Evolutionary conservation across 371 early-diverging fungal species (phyloP), one percentile per base, ranked within the genome.

Genomic region (Rhizomucor pusillus): DNA sequence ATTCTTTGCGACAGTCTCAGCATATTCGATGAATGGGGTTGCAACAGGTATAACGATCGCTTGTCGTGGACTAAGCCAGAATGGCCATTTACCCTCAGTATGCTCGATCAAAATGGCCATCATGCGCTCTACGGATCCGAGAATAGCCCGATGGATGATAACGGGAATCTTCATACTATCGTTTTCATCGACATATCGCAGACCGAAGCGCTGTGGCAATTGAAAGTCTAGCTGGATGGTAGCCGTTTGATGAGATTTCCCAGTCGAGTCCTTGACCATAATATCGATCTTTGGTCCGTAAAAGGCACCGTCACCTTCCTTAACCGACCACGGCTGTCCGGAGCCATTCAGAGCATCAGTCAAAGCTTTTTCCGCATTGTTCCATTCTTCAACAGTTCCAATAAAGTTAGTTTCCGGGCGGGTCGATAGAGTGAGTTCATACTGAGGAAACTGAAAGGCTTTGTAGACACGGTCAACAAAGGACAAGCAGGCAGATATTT

Each of bases 261-360:
- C 84, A 5, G 95, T 81, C 3, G 99, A 99, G 67, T 99, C 99
- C 41, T 86, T 73, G 50, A 99, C 88, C 60, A 92, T 92, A 47
- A 99, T 99, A 77, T 99, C 99, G 65, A 99, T 98, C 81, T 99
- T 99, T 54, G 99, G 99, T 0, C 99, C 99, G 77, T 99, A 99
- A 75, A 99, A 99, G 5, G 99, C 99, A 29, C 99, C 99, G 76
- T 99, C 99, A 6, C 99, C 99, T 37, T 89, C 91, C 62, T 99
- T 98, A 43, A 99, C 49, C 40, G 82, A 81, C 97, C 98, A 99
- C 9, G 79, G 64, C 41, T 85, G 65, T 24, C 91, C 91, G 46
- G 86, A 88, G 43, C 84, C 80, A 64, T 90, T 75, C 66, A 97
- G 71, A 2, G 97, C 94, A 18, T 85, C 71, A 22, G 78, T 85